Base-by-base conservation (phyloP, 2,329 filamentous ascomycete genomes). In the Blastomyces silverae region DNA sequence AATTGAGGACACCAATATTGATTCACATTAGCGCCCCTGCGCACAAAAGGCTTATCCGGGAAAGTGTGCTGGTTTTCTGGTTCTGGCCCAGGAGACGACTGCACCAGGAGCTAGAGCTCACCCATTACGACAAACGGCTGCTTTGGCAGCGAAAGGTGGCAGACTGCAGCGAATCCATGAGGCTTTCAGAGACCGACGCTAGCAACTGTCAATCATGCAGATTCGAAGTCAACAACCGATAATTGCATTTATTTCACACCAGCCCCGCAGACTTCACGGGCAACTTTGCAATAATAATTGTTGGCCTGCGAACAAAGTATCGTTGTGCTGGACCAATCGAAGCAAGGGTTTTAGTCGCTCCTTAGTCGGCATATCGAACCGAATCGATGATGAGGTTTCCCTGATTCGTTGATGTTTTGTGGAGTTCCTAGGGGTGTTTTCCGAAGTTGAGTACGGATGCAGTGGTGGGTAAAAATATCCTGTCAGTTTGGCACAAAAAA, bases 11-110 rank as follows among this genome's bases (percentile, higher is more conserved):
- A 58, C n/a, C 15, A 58, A 44, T 28, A 42, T 44, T 58, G 37
- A 59, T 42, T 59, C 34, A 59, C 37, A 25, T 44, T 59, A 59
- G 56, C 56, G 37, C 20, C 37, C n/a, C n/a, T 22, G 37, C 37
- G 28, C 50, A 22, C 4, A n/a, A 59, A 59, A 59, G 37, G 56
- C 56, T 59, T 59, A 44, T 20, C 56, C 31, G 28, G 22, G 37
- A 39, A 44, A 25, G 20, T 15, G 37, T 22, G 34, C 37, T 13
- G 22, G 34, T 28, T 42, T 34, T 8, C 56, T 58, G 34, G 56
- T 42, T 58, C 56, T 42, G n/a, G 37, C n/a, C 56, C 37, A 42
- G 37, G 37, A 59, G 13, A 15, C n/a, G 37, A 39, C 10, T 22
- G 28, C 11, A 56, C 17, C 37, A 58, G 44, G 44, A 46, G 15